A percentile compares a stretch with the other conserved stretches of the same genome.
phyloP scores from a whole-genome alignment of 2,329 filamentous ascomycete genomes.

The Botrytis aclada region DNA sequence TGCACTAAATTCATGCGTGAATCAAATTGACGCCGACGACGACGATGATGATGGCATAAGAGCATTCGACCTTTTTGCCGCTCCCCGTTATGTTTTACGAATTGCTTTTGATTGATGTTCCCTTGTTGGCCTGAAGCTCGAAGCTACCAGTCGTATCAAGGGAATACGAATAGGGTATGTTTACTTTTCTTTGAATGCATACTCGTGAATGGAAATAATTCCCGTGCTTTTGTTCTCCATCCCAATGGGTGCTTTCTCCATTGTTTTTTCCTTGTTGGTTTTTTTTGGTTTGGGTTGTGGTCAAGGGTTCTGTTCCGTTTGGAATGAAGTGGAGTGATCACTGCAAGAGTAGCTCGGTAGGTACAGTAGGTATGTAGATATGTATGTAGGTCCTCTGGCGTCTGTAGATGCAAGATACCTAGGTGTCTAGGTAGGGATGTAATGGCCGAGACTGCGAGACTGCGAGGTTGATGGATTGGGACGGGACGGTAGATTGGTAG shows the following conservation, averaged over 20 bases:
- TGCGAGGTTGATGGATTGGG: too few relatives aligned
- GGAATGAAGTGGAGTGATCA: neutral
- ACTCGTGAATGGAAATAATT: neutral
- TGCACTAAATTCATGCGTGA: too few relatives aligned
- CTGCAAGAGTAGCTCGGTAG: neutral
- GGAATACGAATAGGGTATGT: neutral
- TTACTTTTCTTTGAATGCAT: neutral
- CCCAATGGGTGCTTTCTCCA: neutral
- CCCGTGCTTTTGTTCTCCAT: neutral
- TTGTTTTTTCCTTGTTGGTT: neutral
- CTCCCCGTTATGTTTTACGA: neutral
- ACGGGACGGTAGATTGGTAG: too few relatives aligned
- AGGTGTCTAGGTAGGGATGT: too few relatives aligned
- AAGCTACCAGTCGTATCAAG: neutral
- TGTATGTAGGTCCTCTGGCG: neutral
- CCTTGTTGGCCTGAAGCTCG: neutral
- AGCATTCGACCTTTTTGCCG: neutral
- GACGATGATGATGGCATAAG: neutral
- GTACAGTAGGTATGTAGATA: neutral
- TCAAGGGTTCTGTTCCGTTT: neutral
- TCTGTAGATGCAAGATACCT: too few relatives aligned
- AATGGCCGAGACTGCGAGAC: too few relatives aligned
- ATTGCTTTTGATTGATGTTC: neutral
- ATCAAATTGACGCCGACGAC: too few relatives aligned
- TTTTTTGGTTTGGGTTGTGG: too few relatives aligned